phyloP scores from a whole-genome alignment of 2,329 filamentous ascomycete species.

The Chrysoporthe puriensis region DNA sequence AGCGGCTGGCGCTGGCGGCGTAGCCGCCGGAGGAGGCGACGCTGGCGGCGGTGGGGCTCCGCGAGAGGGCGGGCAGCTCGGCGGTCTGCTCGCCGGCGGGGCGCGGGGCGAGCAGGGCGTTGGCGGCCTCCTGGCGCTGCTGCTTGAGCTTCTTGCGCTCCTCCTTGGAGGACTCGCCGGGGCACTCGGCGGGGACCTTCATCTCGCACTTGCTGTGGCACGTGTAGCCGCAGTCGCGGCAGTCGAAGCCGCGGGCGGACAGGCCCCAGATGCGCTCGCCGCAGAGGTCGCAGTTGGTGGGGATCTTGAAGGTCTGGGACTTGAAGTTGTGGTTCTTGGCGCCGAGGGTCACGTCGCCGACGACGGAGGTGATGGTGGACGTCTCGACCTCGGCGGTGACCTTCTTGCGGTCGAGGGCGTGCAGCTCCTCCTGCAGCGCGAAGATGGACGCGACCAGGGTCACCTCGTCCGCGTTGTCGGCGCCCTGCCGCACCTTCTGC shows the following conservation, averaged over 20 bases:
- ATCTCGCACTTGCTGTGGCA: constrained; percentile 99
- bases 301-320: constrained; percentile 98
- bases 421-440: constrained; percentile 79
- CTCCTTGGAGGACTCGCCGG: constrained; percentile 90
- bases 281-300: constrained; percentile 96
- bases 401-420: constrained; percentile 81
- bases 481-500: constrained; percentile 77
- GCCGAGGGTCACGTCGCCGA: constrained; percentile 90
- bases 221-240: constrained; percentile 94
- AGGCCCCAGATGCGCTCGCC: constrained; percentile 97
- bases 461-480: constrained; percentile 87
- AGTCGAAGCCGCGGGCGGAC: constrained; percentile 95
- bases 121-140: constrained; percentile 80
- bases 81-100: constrained; percentile 49
- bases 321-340: constrained; percentile 98
- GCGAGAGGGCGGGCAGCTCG: constrained; percentile 69
- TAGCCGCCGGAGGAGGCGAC: constrained; percentile 87
- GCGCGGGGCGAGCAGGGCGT: constrained; percentile 56
- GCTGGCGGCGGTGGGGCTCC: constrained; percentile 88
- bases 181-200: constrained; percentile 96
- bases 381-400: constrained; percentile 92
- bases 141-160: constrained; percentile 93
- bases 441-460: constrained; percentile 84
- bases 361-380: constrained; percentile 85
- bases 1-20: constrained; percentile 76